Evolutionary conservation across 768 basidiomycete genomes (phyloP).

Genomic region (Leucocoprinus leucothites): DNA sequence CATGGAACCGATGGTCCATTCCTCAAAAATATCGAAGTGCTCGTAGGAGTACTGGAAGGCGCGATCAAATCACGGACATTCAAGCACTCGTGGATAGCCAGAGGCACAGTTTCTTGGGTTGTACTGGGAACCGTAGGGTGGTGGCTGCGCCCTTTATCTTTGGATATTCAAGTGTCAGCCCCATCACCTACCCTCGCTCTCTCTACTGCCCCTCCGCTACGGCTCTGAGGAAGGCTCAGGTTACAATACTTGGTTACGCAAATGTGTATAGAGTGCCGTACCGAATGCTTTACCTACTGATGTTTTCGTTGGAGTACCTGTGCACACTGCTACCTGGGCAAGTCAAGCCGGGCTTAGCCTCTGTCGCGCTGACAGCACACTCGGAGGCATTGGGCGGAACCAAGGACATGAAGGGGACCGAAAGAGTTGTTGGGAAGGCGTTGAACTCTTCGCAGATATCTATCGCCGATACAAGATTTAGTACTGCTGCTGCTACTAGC

Average conservation of each 20-base stretch:
- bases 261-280: conserved; percentile 91
- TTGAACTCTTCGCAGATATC: conserved; percentile 37
- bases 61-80: conserved; percentile 36
- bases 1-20: too few relatives aligned
- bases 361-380: conserved; percentile 65
- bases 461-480: too few relatives aligned
- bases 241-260: conserved; percentile 72
- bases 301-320: conserved; percentile 59
- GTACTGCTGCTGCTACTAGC: not conserved
- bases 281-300: conserved; percentile 73
- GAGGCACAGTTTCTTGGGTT: too few relatives aligned
- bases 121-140: conserved; percentile 59
- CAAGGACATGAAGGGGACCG: conserved; percentile 61
- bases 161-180: conserved; percentile 47
- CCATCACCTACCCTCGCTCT: not conserved
- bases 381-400: conserved; percentile 81
- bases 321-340: conserved; percentile 83
- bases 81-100: conserved; percentile 68
- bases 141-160: conserved; percentile 73
- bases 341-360: conserved; percentile 60
- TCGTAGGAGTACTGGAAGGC: not conserved
- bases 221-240: conserved; percentile 31
- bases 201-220: conserved; percentile 20
- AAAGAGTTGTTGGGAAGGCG: conserved; percentile 46
- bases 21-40: not conserved